phyloP scores from a whole-genome alignment of 345 rosid species.

The Gynandropsis gynandra region DNA sequence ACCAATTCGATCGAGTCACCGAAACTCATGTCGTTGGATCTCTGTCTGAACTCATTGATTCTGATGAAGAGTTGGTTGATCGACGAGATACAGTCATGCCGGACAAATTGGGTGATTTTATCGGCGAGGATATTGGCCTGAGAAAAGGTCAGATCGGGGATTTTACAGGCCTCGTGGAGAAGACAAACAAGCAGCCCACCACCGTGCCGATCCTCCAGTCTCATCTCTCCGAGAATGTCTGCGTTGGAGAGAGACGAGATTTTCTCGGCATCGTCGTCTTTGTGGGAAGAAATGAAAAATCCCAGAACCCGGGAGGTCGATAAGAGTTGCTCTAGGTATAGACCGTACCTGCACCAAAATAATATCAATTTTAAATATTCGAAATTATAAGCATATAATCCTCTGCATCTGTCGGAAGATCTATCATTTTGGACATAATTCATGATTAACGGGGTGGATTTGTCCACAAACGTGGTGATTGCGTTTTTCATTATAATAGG shows the following conservation, averaged over 20 bases:
- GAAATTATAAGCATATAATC: no score
- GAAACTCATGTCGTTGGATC: constrained; percentile 43
- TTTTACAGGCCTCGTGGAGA: constrained; percentile 47
- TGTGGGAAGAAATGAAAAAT: constrained; percentile 47
- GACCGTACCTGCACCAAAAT: constrained; percentile 40
- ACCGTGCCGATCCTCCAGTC: no score
- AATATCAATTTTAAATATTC: background rate
- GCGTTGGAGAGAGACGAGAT: constrained; percentile 39
- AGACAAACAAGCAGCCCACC: constrained; percentile 38
- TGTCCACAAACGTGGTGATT: no score
- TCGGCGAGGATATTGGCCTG: constrained; percentile 35
- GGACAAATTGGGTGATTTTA: constrained; percentile 34
- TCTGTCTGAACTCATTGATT: constrained; percentile 47
- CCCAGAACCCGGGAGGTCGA: constrained; percentile 62
- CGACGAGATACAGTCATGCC: constrained; percentile 52
- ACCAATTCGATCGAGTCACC: constrained; percentile 61
- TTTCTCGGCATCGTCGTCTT: constrained; percentile 44
- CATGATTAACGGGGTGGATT: no score
- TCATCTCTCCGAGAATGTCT: constrained; percentile 51
- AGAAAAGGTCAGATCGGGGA: constrained; percentile 31
- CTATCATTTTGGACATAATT: no score
- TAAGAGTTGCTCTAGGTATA: constrained; percentile 57
- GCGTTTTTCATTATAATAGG: no score
- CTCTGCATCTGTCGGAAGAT: no score
- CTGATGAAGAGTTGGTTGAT: constrained; percentile 45